phyloP scores from a whole-genome alignment of 2,329 filamentous ascomycete genomes.

The Neopestalotiopsis sp. region DNA sequence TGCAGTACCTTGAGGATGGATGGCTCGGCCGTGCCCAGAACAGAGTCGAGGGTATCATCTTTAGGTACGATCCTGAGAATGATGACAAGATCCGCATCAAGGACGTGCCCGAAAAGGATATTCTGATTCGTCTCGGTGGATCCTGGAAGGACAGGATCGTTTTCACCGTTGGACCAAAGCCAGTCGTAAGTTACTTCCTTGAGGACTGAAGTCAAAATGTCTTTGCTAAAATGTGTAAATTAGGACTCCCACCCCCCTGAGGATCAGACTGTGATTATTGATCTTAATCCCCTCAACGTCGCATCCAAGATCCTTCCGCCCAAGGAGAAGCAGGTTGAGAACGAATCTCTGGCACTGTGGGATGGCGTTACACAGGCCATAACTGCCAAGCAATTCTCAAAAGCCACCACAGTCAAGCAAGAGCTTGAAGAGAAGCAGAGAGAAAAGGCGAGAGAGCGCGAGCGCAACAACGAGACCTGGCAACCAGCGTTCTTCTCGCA shows the following conservation, averaged over 20 bases:
- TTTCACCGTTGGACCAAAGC: slow-evolving; percentile 65
- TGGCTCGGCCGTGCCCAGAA: slow-evolving; percentile 94
- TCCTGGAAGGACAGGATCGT: slow-evolving; percentile 79
- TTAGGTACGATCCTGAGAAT: slow-evolving; percentile 86
- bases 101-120: slow-evolving; percentile 84
- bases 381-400: slow-evolving; percentile 77
- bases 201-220: not conserved
- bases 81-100: slow-evolving; percentile 81
- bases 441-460: slow-evolving; percentile 80
- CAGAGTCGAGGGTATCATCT: slow-evolving; percentile 88
- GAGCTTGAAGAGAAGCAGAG: slow-evolving; percentile 92
- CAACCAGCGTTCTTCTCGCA: slow-evolving; percentile 86
- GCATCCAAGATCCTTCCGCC: slow-evolving; percentile 82
- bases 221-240: not conserved
- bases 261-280: slow-evolving; percentile 78
- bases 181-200: slow-evolving; percentile 57
- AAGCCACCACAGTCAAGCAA: slow-evolving; percentile 86
- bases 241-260: slow-evolving; percentile 56
- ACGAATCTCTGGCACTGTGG: slow-evolving; percentile 92
- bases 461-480: slow-evolving; percentile 73
- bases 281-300: slow-evolving; percentile 83
- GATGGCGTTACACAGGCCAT: slow-evolving; percentile 87
- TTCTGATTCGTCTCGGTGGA: slow-evolving; percentile 82
- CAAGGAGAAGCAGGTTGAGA: slow-evolving; percentile 76
- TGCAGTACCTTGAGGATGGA: slow-evolving; percentile 92